Evolutionary conservation across 306 rosid genomes (phyloP), one percentile per base, ranked within the genome.

Genomic region (Cucumis cinereus): DNA sequence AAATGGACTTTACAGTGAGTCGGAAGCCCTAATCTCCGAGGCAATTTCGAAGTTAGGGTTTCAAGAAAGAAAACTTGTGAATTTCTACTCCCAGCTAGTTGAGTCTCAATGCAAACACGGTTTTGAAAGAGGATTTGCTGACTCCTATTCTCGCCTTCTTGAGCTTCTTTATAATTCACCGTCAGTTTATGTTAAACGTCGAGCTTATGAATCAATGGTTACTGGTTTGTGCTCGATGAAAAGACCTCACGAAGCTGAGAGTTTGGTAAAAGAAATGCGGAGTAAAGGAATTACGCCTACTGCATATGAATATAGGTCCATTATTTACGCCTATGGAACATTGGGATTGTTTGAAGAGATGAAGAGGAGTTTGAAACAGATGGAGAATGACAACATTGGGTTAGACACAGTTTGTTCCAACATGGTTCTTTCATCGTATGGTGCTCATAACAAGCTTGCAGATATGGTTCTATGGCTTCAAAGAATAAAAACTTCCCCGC

Each of bases 401-500:
- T 68, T 85, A 22, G 97, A 91, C 33, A 89, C 91, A 0, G 77
- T 91, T 22, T 88, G 89, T 74, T 88, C 86, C 15, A 91, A 89
- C 20, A 91, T 93, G 97, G 84, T 91, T 78, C 89, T 93, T 78
- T 88, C 98, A 0, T 67, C 89, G 0, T 91, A 87, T 61, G 98
- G 96, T 58, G 61, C 74, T 79, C 88, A 87, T 26, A 81, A 82
- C n/a, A 89, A 93, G 79, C 87, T 85, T 59, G 75, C 74, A 14
- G 70, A 85, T 24, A 86, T 93, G 96, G 86, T 76, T 41, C n/a
- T 20, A 22, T 90, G 97, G 97, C 92, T 91, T 76, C 74, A 12
- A 78, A 91, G 70, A 61, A 86, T 90, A 94, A 88, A 81, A 52
- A 77, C 30, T 23, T 83, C 71, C 0, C 23, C 74, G 8, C 77